Evolutionary conservation across 805 yeast genomes (phyloP), one percentile per base, ranked within the genome.

Genomic region (Cyberlindnera misumaiensis): DNA sequence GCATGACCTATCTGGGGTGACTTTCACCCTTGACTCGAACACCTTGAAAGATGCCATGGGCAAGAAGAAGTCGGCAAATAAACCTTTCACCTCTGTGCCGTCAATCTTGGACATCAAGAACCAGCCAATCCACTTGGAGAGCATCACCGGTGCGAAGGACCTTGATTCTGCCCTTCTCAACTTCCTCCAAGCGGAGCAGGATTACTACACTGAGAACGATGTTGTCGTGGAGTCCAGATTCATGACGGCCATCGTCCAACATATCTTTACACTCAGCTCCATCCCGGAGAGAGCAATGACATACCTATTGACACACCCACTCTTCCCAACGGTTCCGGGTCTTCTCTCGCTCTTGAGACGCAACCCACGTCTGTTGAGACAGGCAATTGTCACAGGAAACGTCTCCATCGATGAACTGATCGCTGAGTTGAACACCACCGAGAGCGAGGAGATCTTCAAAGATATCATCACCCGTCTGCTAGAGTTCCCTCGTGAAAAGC

Each of bases 231-330:
- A 80, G 52, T 66, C 71, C 18, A 63, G 59, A 22, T 76, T 84
- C 44, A 62, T 85, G 36, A 62, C 60, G 32, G 56, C 60, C 34
- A 62, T 77, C 6, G 65, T 70, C 20, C 63, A 55, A 26, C 62
- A 70, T 44, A 67, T 72, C 6, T 62, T 80, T 34, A 41, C 48
- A 3, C n/a, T 13, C 6, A 40, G 42, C 9, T 35, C 40, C 11
- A 30, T 50, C 10, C 52, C 54, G 16, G 78, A 80, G 50, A 62
- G 62, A 34, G 67, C 87, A 3, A 59, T 86, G 34, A 73, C 82
- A 1, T 89, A 85, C 53, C 67, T 89, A 26, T 67, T 90, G 45
- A 83, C 96, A 3, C 95, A 90, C 63, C 96, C 96, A 13, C 63
- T 86, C 14, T 88, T 82, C 60, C 96, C 97, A 9, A 72, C 68